Evolutionary conservation across 371 early-diverging fungal species (phyloP).

Genomic region (Saksenaea oblongispora): DNA sequence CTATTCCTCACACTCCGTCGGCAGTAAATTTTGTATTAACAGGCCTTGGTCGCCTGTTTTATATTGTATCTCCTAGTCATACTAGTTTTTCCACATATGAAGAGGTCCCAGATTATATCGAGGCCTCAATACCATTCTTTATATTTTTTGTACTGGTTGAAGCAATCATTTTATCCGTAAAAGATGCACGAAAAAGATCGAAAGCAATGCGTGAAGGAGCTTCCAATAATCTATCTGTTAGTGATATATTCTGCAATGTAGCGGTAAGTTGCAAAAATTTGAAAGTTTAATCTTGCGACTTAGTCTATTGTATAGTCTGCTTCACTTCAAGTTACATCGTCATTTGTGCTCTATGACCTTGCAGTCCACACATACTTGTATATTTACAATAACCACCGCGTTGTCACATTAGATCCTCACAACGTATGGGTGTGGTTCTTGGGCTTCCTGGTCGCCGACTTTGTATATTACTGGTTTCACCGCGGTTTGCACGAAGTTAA

Average conservation of each 20-base stretch:
- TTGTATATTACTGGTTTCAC: conserved; percentile 54
- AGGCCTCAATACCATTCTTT: conserved; percentile 53
- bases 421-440: conserved; percentile 43
- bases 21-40: not conserved
- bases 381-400: conserved; percentile 39
- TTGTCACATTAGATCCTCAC: conserved; percentile 35
- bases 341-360: conserved; percentile 37
- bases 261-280: conserved; percentile 17
- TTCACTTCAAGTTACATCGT: conserved; percentile 9
- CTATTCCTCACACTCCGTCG: not conserved
- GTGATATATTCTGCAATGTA: conserved; percentile 49
- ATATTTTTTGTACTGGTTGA: conserved; percentile 45
- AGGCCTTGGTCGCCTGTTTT: conserved; percentile 52
- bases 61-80: conserved; percentile 47
- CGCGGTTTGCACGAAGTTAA: conserved; percentile 55
- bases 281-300: not conserved
- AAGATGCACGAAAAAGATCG: conserved; percentile 31
- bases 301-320: not conserved
- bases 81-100: conserved; percentile 33
- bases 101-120: conserved; percentile 55
- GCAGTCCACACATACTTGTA: conserved; percentile 43
- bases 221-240: conserved; percentile 43
- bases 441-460: conserved; percentile 48
- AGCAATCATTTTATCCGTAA: conserved; percentile 25
- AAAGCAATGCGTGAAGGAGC: conserved; percentile 29